Evolutionary conservation across 306 rosid genomes (phyloP), one percentile per base, ranked within the genome.

Genomic region (Fragaria nilgerrensis): DNA sequence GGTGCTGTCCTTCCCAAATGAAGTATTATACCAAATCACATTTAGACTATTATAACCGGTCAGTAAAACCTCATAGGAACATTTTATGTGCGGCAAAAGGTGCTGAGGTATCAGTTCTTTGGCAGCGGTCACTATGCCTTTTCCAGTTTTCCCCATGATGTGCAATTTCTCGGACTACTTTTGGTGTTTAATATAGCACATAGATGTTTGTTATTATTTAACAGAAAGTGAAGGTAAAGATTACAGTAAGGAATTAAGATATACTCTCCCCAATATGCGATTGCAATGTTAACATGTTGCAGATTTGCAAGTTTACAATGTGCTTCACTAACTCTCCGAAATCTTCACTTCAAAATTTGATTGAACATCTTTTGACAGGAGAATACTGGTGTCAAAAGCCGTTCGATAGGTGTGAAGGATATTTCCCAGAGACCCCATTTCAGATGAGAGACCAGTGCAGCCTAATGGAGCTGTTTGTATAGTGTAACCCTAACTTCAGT

Each of bases 331-430:
- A 45, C 49, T 16, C 2, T 19, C 5, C 11, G 81, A 19, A 5
- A 6, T 53, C 16, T 5, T n/a, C 20, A 39, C 3, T 32, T 8
- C 20, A 76, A 65, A 77, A 68, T 23, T 27, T 79, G 58, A 71
- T 25, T 39, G 41, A 20, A 20, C 48, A 22, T 70, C 23, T 62
- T 77, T 65, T 66, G 53, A 78, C 88, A 90, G 92, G 89, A 75
- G 70, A 83, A 81, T 80, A 66, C 39, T 41, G 43, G 43, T 1
- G 56, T 49, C 36, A 83, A 49, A 50, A 50, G 25, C 45, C 74
- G 73, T 27, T 70, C 29, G 49, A 72, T 73, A 67, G 78, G 68
- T 14, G 55, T 59, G 32, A 80, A 25, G 70, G 82, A 66, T 25
- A 75, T 69, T 36, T 37, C 72, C 45, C 80, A 48, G 59, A 81